Percentiles rank a stretch among this genome's conserved stretches.
Evolutionary conservation across 306 rosid species (phyloP).

Genomic region (Lupinus albus): DNA sequence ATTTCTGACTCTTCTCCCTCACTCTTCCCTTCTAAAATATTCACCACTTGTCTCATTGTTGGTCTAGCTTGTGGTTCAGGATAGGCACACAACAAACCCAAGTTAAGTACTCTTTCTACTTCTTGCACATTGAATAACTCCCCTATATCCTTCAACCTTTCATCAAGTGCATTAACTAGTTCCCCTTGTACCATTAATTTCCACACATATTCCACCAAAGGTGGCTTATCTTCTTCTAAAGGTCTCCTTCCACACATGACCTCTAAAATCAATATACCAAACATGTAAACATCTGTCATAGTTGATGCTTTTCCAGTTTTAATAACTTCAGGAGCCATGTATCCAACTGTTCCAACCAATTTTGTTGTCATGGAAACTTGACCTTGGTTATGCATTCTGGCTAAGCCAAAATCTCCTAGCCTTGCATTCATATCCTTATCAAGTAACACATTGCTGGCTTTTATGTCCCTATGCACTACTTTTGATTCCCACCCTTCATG

Average conservation of each 20-base stretch:
- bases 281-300: slow-evolving; percentile 72
- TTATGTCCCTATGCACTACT: slow-evolving; percentile 84
- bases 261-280: slow-evolving; percentile 76
- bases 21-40: slow-evolving; percentile 62
- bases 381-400: slow-evolving; percentile 64
- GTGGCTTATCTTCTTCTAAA: slow-evolving; percentile 65
- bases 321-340: slow-evolving; percentile 77
- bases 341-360: slow-evolving; percentile 81
- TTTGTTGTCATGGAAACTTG: slow-evolving; percentile 69
- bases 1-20: slow-evolving; percentile 49
- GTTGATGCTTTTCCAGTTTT: slow-evolving; percentile 69
- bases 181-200: slow-evolving; percentile 55
- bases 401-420: slow-evolving; percentile 84
- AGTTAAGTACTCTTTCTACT: slow-evolving; percentile 58
- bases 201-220: slow-evolving; percentile 69
- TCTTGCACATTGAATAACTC: slow-evolving; percentile 54
- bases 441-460: slow-evolving; percentile 81
- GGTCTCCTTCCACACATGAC: slow-evolving; percentile 91
- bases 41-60: slow-evolving; percentile 75
- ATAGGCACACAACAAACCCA: slow-evolving; percentile 81
- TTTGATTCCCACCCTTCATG: slow-evolving; percentile 92
- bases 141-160: slow-evolving; percentile 50
- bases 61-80: slow-evolving; percentile 71
- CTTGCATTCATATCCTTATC: slow-evolving; percentile 83
- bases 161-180: slow-evolving; percentile 56